A percentile compares a stretch with the other conserved stretches of the same genome.
Evolutionary conservation across 2,329 filamentous ascomycete genomes (phyloP).

Genomic region (Epichloe glyceriae): DNA sequence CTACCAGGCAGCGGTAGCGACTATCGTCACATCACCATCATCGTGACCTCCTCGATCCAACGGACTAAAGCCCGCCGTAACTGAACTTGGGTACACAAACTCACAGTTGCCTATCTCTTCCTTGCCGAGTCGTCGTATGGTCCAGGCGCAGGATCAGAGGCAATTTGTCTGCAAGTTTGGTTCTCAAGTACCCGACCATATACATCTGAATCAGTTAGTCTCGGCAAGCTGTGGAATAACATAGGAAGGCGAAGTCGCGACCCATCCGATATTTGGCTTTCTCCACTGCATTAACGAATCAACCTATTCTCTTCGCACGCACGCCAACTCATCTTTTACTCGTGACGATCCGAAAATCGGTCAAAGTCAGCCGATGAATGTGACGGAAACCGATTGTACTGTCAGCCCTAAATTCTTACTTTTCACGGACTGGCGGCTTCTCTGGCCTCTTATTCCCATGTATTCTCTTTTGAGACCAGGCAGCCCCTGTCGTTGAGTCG

Average conservation of each 20-base stretch:
- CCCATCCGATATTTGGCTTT: background rate
- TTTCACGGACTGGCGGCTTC: background rate
- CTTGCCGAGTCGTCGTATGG: background rate
- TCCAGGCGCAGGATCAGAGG: background rate
- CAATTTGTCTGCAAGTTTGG: background rate
- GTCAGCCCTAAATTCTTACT: background rate
- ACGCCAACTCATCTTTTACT: too few species aligned
- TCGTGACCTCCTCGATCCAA: background rate
- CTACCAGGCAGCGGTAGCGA: background rate
- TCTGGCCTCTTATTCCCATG: slow-evolving; percentile 11
- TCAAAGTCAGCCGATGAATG: background rate
- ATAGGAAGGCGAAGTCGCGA: background rate
- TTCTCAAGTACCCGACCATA: background rate
- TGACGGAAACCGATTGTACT: too few species aligned
- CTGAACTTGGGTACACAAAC: too few species aligned
- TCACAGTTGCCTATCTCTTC: background rate
- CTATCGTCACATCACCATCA: background rate
- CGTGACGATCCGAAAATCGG: background rate
- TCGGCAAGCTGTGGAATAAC: background rate
- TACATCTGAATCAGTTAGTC: background rate
- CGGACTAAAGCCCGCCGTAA: background rate
- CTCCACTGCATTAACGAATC: background rate
- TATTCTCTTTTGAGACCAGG: slow-evolving; percentile 11
- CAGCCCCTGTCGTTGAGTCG: slow-evolving; percentile 6
- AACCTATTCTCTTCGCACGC: background rate